Conservation (phyloP, 495 filamentous ascomycete genomes). For the Penicillium parvum region DNA sequence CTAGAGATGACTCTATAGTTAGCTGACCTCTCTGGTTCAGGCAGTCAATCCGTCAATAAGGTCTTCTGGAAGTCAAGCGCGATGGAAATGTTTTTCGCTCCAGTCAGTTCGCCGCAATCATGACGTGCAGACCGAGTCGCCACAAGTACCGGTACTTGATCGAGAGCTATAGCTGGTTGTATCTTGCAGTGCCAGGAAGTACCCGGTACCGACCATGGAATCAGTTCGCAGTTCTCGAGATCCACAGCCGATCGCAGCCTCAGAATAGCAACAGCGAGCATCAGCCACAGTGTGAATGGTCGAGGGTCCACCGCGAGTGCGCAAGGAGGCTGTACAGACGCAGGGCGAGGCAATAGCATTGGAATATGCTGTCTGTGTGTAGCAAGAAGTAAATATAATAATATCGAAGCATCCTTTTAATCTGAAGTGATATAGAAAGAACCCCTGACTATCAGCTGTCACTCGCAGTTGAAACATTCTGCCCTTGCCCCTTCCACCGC, state of each 20-base stretch:
- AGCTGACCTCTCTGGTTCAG: too few species aligned
- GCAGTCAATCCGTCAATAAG: neutral
- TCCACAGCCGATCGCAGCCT: constrained; percentile 5
- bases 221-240: constrained; percentile 3
- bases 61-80: neutral
- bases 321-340: constrained; percentile 8
- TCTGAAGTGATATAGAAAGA: too few species aligned
- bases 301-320: constrained; percentile 4
- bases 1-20: too few species aligned
- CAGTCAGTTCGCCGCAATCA: constrained; percentile 5
- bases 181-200: neutral
- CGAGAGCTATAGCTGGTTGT: neutral
- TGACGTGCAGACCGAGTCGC: constrained; percentile 18
- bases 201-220: constrained; percentile 9
- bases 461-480: constrained; percentile 1
- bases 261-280: constrained; percentile 16
- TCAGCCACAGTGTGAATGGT: constrained; percentile 7
- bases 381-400: too few species aligned
- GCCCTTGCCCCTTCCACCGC: constrained; percentile 9
- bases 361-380: too few species aligned
- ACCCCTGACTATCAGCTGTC: constrained; percentile 13
- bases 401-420: too few species aligned
- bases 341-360: neutral
- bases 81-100: neutral
- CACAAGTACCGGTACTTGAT: constrained; percentile 2